Conservation (phyloP, 2,329 filamentous ascomycete genomes). For the Stemphylium lycopersici region DNA sequence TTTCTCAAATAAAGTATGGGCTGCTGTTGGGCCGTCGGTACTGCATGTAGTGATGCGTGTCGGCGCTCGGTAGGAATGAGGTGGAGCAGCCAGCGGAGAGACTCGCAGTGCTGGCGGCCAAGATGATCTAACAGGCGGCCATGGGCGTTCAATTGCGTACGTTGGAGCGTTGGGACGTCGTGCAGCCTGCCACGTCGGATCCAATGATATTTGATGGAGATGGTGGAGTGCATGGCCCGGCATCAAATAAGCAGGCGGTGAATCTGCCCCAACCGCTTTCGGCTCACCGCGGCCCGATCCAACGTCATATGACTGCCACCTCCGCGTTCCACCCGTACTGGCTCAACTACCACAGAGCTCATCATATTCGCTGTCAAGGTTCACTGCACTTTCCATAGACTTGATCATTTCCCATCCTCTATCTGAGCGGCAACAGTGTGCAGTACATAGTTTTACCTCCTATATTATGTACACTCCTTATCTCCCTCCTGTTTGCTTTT, state of each 20-base stretch:
- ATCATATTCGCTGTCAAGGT: neutral
- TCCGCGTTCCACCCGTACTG: conserved; percentile 1
- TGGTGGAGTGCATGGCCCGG: conserved; percentile 30
- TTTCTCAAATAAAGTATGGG: conserved; percentile 15
- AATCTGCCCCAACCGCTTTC: conserved; percentile 33
- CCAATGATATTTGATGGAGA: conserved; percentile 39
- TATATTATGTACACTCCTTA: neutral
- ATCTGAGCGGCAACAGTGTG: neutral
- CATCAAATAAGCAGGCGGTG: conserved; percentile 36
- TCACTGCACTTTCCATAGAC: no score
- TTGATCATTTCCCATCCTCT: no score
- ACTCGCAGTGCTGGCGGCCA: conserved; percentile 21
- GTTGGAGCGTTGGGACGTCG: conserved; percentile 27
- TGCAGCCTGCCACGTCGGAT: conserved; percentile 42
- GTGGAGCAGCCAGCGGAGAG: conserved; percentile 15
- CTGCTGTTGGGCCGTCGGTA: conserved; percentile 16
- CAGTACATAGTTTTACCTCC: neutral
- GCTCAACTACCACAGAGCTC: neutral
- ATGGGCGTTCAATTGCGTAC: conserved; percentile 41
- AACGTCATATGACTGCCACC: conserved; percentile 16
- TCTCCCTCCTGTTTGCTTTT: neutral
- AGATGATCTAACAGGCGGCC: conserved; percentile 25
- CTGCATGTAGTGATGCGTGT: conserved; percentile 18
- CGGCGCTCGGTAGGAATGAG: conserved; percentile 10
- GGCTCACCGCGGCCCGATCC: conserved; percentile 36